Evolutionary conservation across 106 monocot species (phyloP), one percentile per base, ranked within the genome.

Genomic region (Acanthochlamys bracteata): DNA sequence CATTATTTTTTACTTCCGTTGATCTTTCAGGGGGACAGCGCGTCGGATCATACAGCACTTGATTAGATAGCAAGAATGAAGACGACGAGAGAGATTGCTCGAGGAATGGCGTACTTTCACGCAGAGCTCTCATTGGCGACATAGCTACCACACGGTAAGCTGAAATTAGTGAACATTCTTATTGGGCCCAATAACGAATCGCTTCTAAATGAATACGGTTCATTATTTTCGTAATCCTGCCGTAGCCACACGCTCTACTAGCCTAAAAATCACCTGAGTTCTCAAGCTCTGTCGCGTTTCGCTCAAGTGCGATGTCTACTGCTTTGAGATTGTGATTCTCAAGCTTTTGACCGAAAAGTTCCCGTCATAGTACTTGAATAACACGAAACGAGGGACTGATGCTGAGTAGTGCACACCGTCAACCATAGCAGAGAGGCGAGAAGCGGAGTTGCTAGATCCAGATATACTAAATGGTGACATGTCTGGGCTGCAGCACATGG

Each of bases 261-360:
- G 82, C 86, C 42, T 82, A 71, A 74, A 65, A 66, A 26, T 74
- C 86, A 12, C 86, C 86, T 9, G 86, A 86, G 56, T 56, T 61
- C 61, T 59, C 26, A 46, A 66, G n/a, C 24, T 71, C 57, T 58
- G 64, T 70, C 69, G 63, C 59, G 64, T 82, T 21, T 79, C 76
- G 11, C 71, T 73, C 52, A 86, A 86, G 42, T 82, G 79, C 45
- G 86, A 86, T 71, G 76, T 86, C 70, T 86, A 68, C 76, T 82
- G 79, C 76, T 79, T 86, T 66, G 86, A 79, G 39, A 55, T 86
- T 66, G 46, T 86, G 52, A 54, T 86, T 54, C 74, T 86, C 54
- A 82, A 86, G 70, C 52, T 82, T 60, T 51, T 86, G 20, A 76
- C 86, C 27, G 86, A 82, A n/a, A 82, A 79, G 55, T 80, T 74